Evolutionary conservation across 352 stramenopile species (phyloP).

Genomic region (Pythium myriotylum): DNA sequence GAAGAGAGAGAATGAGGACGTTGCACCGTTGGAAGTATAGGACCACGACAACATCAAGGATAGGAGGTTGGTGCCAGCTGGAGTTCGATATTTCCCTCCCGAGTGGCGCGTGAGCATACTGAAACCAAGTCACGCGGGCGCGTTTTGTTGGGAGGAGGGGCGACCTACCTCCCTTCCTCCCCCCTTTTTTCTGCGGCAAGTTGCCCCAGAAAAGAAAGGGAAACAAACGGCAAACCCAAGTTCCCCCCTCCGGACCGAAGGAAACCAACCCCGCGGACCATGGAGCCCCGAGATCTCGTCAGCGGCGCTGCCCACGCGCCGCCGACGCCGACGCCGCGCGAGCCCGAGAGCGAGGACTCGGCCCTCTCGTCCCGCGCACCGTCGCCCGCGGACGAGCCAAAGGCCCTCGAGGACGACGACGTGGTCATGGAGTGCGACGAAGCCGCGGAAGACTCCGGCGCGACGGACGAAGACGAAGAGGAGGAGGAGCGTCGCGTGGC

Average conservation of each 20-base stretch:
- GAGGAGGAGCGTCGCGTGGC: background rate
- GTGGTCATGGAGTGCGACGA: slow-evolving; percentile 28
- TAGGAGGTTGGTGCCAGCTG: slow-evolving; percentile 11
- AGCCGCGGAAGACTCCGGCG: slow-evolving; percentile 11
- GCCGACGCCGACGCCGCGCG: too few species aligned
- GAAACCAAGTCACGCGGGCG: slow-evolving; percentile 15
- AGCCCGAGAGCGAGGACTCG: slow-evolving; percentile 20
- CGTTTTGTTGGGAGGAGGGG: slow-evolving; percentile 18
- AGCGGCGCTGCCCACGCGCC: background rate
- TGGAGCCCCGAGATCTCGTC: background rate
- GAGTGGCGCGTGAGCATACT: slow-evolving; percentile 10
- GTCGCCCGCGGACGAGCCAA: background rate
- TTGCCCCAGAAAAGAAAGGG: slow-evolving; percentile 30
- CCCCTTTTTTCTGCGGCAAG: slow-evolving; percentile 36
- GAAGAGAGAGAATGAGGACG: background rate
- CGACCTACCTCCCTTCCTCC: slow-evolving; percentile 4
- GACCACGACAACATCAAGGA: background rate
- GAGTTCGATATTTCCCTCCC: slow-evolving; percentile 29
- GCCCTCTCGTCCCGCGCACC: slow-evolving; percentile 1
- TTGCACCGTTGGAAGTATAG: slow-evolving; percentile 20
- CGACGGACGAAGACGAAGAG: slow-evolving; percentile 5
- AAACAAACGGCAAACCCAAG: slow-evolving; percentile 15
- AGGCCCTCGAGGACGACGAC: slow-evolving; percentile 2
- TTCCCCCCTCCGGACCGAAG: slow-evolving; percentile 2
- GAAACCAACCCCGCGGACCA: background rate